Evolutionary conservation across 2,329 filamentous ascomycete genomes (phyloP).

Genomic region (Penicillium polonicum): DNA sequence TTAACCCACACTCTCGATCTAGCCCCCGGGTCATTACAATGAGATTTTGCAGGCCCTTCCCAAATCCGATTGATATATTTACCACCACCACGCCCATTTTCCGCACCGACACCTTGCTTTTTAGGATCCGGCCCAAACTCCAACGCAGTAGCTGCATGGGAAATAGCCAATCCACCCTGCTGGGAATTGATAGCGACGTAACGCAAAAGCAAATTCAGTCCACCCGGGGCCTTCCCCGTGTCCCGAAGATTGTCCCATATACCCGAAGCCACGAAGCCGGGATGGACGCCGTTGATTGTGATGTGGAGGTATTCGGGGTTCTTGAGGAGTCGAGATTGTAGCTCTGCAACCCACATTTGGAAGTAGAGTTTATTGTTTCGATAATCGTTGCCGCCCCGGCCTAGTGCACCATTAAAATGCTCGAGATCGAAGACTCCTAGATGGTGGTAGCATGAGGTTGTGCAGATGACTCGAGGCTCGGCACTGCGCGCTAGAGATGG

Average conservation of each 20-base stretch:
- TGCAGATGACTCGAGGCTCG: slow-evolving; percentile 16
- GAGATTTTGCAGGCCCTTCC: neutral
- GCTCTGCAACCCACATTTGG: slow-evolving; percentile 18
- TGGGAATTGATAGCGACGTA: slow-evolving; percentile 9
- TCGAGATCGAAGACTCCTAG: slow-evolving; percentile 13
- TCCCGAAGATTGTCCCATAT: slow-evolving; percentile 10
- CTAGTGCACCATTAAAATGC: slow-evolving; percentile 5
- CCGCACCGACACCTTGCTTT: slow-evolving; percentile 1
- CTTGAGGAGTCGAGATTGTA: slow-evolving; percentile 15
- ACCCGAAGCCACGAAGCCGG: slow-evolving; percentile 16
- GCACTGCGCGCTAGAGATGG: slow-evolving; percentile 15
- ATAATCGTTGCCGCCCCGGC: slow-evolving; percentile 10
- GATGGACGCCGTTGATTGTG: slow-evolving; percentile 18
- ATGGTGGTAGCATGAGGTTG: slow-evolving; percentile 18
- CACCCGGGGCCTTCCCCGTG: neutral
- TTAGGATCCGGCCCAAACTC: slow-evolving; percentile 2
- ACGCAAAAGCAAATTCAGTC: neutral
- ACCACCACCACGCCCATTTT: slow-evolving; percentile 1
- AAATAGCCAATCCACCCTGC: slow-evolving; percentile 7
- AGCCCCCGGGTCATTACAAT: slow-evolving; percentile 2
- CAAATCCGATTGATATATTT: slow-evolving; percentile 13
- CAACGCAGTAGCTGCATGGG: neutral
- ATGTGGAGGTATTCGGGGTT: slow-evolving; percentile 16
- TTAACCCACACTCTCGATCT: slow-evolving; percentile 7
- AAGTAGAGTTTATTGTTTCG: slow-evolving; percentile 17